phyloP scores from a whole-genome alignment of 1,139 yeast genomes.

The Protomyces macrosporus region DNA sequence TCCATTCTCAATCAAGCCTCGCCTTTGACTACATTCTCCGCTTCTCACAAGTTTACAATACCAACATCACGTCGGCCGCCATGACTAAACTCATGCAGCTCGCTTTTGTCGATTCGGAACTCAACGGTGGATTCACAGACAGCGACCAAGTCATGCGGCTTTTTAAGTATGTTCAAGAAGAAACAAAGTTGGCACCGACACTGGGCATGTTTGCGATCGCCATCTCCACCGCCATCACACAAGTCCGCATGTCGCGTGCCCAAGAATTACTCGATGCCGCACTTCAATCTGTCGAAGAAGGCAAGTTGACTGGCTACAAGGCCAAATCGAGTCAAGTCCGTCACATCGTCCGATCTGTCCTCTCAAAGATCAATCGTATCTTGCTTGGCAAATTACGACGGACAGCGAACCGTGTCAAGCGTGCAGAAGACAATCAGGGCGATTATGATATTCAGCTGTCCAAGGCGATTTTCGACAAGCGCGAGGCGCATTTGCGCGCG shows the following conservation, averaged over 20 bases:
- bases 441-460: neutral
- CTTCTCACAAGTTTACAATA: neutral
- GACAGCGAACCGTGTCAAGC: neutral
- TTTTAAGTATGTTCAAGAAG: neutral
- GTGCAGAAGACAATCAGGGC: neutral
- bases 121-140: slow-evolving; percentile 1
- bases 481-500: too few relatives aligned
- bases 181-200: neutral
- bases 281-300: neutral
- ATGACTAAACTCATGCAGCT: slow-evolving; percentile 12
- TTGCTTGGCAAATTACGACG: neutral
- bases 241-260: neutral
- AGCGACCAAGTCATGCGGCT: neutral
- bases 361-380: neutral
- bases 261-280: neutral
- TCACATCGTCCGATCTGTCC: neutral
- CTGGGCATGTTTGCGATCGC: slow-evolving; percentile 1
- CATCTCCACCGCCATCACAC: neutral
- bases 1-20: slow-evolving; percentile 3
- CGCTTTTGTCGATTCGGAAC: neutral
- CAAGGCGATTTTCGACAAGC: neutral
- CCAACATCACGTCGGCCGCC: slow-evolving; percentile 1
- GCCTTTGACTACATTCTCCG: neutral
- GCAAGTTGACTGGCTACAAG: neutral
- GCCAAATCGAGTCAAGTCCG: neutral